These are phyloP conservation scores for Hericium rajendrae DNA, from an alignment of 768 basidiomycete species.

Conservation along the genomic window DNA sequence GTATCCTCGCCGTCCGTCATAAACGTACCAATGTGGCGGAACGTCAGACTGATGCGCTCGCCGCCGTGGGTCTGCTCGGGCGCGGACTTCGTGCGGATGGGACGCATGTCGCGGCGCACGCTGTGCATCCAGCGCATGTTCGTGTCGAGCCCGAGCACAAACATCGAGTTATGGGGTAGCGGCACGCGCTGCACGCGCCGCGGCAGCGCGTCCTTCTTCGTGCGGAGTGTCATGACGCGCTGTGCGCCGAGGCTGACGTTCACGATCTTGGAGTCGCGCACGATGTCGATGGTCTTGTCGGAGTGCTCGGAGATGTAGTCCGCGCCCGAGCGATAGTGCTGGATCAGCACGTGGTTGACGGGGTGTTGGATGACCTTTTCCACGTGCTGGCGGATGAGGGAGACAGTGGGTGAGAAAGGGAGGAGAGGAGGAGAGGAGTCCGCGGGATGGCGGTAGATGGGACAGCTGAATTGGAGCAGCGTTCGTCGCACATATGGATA, in stretches of 20 bases:
- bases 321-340: conserved; percentile 67
- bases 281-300: conserved; percentile 80
- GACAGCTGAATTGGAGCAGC: conserved; percentile 36
- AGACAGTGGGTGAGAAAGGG: conserved; percentile 62
- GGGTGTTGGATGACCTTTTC: conserved; percentile 51
- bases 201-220: conserved; percentile 33
- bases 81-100: conserved; percentile 37
- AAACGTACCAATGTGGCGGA: conserved; percentile 72
- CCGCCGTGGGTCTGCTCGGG: conserved; percentile 49
- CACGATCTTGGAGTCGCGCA: conserved; percentile 62
- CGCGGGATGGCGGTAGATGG: conserved; percentile 75
- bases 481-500: conserved; percentile 15
- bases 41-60: conserved; percentile 71
- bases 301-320: conserved; percentile 85
- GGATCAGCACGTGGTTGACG: conserved; percentile 78
- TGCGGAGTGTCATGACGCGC: conserved; percentile 64
- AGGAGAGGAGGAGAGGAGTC: conserved; percentile 64
- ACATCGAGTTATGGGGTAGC: conserved; percentile 76
- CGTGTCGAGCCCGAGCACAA: conserved; percentile 66
- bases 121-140: conserved; percentile 71
- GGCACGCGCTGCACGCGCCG: conserved; percentile 46
- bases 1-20: conserved; percentile 33
- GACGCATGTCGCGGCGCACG: conserved; percentile 70
- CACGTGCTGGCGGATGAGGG: conserved; percentile 52
- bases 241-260: conserved; percentile 78